A percentile compares a stretch with the other conserved stretches of the same genome.
Evolutionary conservation across 176 grass and related monocot species (phyloP).

Genomic region (Eragrostis nindensis): DNA sequence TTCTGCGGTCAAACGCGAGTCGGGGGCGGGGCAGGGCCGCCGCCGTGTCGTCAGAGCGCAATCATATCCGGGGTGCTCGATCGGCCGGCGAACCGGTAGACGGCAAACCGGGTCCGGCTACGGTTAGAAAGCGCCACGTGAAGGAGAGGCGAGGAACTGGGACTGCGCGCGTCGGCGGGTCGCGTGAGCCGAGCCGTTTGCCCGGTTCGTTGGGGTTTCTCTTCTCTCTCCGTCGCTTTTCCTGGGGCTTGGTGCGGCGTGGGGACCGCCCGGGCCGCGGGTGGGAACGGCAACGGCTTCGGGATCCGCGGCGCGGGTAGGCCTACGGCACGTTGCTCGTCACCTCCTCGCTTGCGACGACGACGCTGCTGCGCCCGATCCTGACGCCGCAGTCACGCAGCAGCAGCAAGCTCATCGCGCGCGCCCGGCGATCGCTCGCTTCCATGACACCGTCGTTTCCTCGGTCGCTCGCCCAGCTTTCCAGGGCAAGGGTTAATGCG

Average conservation of each 20-base stretch:
- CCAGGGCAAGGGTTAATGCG: neutral
- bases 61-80: neutral
- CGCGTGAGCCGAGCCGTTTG: too few relatives aligned
- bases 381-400: neutral
- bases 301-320: conserved; percentile 12
- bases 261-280: conserved; percentile 14
- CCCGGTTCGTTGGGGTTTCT: too few relatives aligned
- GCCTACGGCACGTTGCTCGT: conserved; percentile 8
- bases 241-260: neutral
- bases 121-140: neutral
- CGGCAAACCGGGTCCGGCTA: too few relatives aligned
- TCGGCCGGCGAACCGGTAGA: too few relatives aligned
- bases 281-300: neutral
- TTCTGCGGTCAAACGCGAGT: conserved; percentile 33
- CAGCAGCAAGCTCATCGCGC: neutral
- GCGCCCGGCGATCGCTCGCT: neutral
- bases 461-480: too few relatives aligned
- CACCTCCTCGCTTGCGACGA: neutral
- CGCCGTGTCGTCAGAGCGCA: conserved; percentile 24
- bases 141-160: neutral
- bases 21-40: neutral
- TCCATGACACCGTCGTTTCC: neutral
- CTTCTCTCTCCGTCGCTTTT: neutral
- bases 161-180: too few relatives aligned
- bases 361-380: neutral